phyloP scores from a whole-genome alignment of 176 grass and related monocot species.

The Rhynchospora pubera region DNA sequence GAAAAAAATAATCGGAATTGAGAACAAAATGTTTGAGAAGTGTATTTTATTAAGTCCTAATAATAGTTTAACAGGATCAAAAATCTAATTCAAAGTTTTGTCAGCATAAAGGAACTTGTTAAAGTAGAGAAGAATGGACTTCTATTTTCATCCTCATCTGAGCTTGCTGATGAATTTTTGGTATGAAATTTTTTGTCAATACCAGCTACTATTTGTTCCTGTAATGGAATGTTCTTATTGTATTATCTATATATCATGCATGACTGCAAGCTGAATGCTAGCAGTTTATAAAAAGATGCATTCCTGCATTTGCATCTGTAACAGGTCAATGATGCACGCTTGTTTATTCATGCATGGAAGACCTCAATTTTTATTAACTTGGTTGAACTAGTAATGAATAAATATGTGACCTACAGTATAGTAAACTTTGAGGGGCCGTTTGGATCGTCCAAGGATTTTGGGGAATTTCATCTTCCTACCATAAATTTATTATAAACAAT shows the following conservation, averaged over 20 bases:
- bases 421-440: too few relatives aligned
- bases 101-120: slow-evolving; percentile 92
- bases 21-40: not conserved
- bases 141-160: slow-evolving; percentile 82
- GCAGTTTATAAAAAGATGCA: not conserved
- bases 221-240: not conserved
- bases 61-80: slow-evolving; percentile 2
- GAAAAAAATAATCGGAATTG: not conserved
- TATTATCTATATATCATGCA: not conserved
- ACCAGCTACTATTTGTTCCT: not conserved
- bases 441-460: too few relatives aligned
- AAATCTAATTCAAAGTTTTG: slow-evolving; percentile 8
- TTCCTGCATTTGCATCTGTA: not conserved
- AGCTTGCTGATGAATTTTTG: slow-evolving; percentile 97
- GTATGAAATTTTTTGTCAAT: slow-evolving; percentile 18
- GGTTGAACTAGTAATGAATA: not conserved
- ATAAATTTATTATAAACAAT: too few relatives aligned
- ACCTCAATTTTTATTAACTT: not conserved
- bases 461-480: too few relatives aligned
- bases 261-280: not conserved
- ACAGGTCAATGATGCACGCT: not conserved
- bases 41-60: not conserved
- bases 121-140: slow-evolving; percentile 81
- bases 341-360: not conserved
- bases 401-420: not conserved